Conservation (phyloP, 2,329 filamentous ascomycete genomes). For the Calonectria pauciramosa region DNA sequence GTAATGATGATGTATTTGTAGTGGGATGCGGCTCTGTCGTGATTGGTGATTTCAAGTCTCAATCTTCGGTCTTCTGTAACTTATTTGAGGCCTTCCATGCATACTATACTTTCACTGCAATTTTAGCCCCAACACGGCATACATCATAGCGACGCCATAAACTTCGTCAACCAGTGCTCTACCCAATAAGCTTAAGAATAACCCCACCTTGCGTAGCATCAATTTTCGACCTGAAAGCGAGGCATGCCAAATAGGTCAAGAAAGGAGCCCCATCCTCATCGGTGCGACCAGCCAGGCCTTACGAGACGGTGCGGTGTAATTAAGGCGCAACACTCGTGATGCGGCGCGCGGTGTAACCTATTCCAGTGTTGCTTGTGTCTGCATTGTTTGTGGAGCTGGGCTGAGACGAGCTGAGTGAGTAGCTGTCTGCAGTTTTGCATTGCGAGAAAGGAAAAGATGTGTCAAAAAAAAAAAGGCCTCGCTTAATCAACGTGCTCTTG, state of each 20-base stretch:
- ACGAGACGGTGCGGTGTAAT: conserved; percentile 33
- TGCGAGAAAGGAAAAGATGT: neutral
- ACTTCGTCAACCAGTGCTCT: neutral
- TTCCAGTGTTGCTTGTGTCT: neutral
- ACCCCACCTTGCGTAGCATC: neutral
- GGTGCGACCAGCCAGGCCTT: conserved; percentile 33
- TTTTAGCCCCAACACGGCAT: neutral
- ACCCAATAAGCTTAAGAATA: neutral
- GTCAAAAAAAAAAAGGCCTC: neutral
- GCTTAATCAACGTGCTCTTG: neutral
- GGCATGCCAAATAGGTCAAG: neutral
- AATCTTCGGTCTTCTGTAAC: no score
- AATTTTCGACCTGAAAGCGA: neutral
- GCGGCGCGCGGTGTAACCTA: conserved; percentile 30
- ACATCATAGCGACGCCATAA: neutral
- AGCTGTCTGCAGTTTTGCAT: neutral
- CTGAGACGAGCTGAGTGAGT: neutral
- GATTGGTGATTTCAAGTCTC: no score
- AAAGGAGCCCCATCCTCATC: neutral
- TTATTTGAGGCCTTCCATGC: no score
- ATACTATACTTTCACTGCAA: neutral
- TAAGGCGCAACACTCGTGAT: conserved; percentile 38
- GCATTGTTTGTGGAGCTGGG: neutral
- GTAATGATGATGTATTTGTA: no score
- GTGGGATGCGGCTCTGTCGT: no score